phyloP scores from a whole-genome alignment of 2,329 filamentous ascomycete genomes.

The Emergomyces pasteurianus region DNA sequence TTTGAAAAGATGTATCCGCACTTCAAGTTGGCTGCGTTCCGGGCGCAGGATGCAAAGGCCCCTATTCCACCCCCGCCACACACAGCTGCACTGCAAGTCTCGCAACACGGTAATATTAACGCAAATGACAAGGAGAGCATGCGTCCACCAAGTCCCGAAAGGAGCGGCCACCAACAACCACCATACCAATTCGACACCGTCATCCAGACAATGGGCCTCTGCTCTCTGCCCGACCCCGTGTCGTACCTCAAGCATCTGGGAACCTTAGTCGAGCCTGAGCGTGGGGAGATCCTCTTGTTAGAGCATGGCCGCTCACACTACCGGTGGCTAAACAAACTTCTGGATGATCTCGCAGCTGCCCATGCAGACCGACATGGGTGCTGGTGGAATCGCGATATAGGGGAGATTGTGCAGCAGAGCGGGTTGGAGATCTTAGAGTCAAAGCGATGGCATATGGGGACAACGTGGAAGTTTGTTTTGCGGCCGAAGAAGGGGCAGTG shows the following conservation, averaged over 20 bases:
- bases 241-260: conserved; percentile 31
- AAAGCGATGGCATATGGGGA: conserved; percentile 37
- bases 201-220: conserved; percentile 40
- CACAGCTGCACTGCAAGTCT: neutral
- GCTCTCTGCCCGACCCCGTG: conserved; percentile 35
- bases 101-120: neutral
- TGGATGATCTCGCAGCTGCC: conserved; percentile 36
- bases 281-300: conserved; percentile 35
- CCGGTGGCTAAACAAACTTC: conserved; percentile 34
- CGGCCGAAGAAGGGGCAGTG: conserved; percentile 15
- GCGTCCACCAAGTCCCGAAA: neutral
- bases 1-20: conserved; percentile 26
- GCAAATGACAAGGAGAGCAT: neutral
- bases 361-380: conserved; percentile 41
- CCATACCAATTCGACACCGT: conserved; percentile 33
- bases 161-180: neutral
- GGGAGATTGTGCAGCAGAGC: conserved; percentile 34
- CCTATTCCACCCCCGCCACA: conserved; percentile 12
- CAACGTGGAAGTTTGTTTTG: conserved; percentile 35
- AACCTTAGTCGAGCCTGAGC: conserved; percentile 26
- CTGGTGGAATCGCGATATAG: conserved; percentile 43
- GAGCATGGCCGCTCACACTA: conserved; percentile 39
- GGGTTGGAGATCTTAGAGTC: conserved; percentile 37
- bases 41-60: conserved; percentile 24
- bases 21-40: conserved; percentile 23